Percentiles rank a stretch among this genome's conserved stretches.
Evolutionary conservation across 176 grass and related monocot genomes (phyloP).

Genomic region (Saccharum spontaneum): DNA sequence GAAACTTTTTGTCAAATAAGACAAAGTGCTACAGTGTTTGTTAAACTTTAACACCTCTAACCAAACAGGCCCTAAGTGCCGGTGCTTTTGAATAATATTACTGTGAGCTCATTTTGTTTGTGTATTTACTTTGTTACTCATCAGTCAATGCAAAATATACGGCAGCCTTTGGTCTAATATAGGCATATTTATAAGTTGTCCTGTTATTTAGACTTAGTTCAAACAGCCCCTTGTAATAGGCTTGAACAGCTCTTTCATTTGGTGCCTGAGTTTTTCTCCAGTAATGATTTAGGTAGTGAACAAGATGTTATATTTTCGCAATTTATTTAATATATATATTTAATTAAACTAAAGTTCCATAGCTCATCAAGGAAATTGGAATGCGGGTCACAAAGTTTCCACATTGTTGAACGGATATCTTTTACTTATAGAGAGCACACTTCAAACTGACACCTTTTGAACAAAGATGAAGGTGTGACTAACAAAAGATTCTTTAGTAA

Average conservation of each 20-base stretch:
- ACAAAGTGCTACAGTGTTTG: too few relatives aligned
- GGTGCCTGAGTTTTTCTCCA: not conserved
- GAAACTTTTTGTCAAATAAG: too few relatives aligned
- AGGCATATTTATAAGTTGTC: not conserved
- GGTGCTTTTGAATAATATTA: conserved; percentile 16
- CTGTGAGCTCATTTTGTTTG: not conserved
- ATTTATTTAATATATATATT: not conserved
- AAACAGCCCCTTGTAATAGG: not conserved
- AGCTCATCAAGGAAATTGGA: not conserved
- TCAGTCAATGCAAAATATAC: not conserved
- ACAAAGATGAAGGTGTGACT: not conserved
- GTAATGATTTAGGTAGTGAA: not conserved
- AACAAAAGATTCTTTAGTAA: not conserved
- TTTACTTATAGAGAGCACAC: not conserved
- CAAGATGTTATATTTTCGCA: not conserved
- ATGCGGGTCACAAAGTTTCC: not conserved
- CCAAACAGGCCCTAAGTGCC: too few relatives aligned
- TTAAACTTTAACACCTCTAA: too few relatives aligned
- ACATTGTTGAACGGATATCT: not conserved
- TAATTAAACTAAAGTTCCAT: not conserved
- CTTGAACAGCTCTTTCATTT: not conserved
- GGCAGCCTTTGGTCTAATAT: conserved; percentile 1
- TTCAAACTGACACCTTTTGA: not conserved
- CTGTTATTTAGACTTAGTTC: conserved; percentile 16
- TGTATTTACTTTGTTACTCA: not conserved